Evolutionary conservation across 768 basidiomycete species (phyloP).

Genomic region (Panaeolus papilionaceus): DNA sequence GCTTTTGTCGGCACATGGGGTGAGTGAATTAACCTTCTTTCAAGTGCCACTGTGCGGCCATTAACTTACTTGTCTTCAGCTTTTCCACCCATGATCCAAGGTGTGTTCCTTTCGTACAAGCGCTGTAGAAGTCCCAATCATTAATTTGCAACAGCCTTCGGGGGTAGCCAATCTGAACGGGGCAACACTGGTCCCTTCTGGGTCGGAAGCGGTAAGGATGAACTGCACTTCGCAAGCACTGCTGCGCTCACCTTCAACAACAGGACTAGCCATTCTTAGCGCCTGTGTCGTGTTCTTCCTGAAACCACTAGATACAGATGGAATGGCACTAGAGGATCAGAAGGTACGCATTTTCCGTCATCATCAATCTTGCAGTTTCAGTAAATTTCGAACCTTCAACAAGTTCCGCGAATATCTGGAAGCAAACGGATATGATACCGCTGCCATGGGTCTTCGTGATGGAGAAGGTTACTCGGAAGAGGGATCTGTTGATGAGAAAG

Average conservation of each 20-base stretch:
- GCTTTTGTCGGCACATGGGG: slow-evolving; percentile 87
- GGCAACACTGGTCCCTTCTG: slow-evolving; percentile 90
- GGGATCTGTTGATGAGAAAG: slow-evolving; percentile 31
- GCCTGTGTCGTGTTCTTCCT: slow-evolving; percentile 80
- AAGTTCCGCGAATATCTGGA: slow-evolving; percentile 87
- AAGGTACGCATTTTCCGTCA: slow-evolving; percentile 45
- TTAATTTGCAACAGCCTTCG: slow-evolving; percentile 55
- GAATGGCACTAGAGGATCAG: slow-evolving; percentile 79
- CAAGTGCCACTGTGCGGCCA: no score
- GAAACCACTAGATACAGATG: slow-evolving; percentile 74
- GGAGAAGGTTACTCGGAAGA: slow-evolving; percentile 24
- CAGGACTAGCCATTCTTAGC: slow-evolving; percentile 76
- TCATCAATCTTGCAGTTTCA: no score
- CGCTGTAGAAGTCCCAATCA: slow-evolving; percentile 19
- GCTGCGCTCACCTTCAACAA: background rate
- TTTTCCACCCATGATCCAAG: slow-evolving; percentile 70
- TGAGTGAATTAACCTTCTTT: slow-evolving; percentile 35
- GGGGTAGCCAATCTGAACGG: slow-evolving; percentile 52
- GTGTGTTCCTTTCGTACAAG: slow-evolving; percentile 36
- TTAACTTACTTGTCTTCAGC: background rate
- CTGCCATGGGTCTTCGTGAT: slow-evolving; percentile 65
- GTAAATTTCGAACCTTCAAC: background rate
- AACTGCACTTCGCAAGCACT: slow-evolving; percentile 11
- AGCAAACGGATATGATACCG: slow-evolving; percentile 79
- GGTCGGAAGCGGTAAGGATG: slow-evolving; percentile 68